phyloP scores from a whole-genome alignment of 441 rosid species.

The Geranium incanum region DNA sequence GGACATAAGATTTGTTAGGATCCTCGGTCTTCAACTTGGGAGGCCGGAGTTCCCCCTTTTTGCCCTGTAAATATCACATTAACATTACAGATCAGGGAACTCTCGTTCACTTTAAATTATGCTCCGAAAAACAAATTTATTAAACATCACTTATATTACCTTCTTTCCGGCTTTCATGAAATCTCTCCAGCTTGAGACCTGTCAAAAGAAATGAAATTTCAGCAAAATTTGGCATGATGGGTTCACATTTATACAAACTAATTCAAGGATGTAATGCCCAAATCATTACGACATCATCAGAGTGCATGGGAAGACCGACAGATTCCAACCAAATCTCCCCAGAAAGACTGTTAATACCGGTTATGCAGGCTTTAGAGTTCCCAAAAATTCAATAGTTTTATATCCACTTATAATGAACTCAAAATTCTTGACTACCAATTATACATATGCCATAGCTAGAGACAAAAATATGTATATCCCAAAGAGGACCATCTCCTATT shows the following conservation, averaged over 20 bases:
- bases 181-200: constrained; percentile 99
- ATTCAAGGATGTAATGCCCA: not conserved
- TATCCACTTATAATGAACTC: not conserved
- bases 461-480: not conserved
- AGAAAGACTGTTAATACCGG: not conserved
- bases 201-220: constrained; percentile 11
- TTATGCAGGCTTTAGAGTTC: not conserved
- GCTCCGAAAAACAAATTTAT: not conserved
- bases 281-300: not conserved
- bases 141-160: constrained; percentile 25
- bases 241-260: not conserved
- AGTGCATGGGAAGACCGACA: not conserved
- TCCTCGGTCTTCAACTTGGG: constrained; percentile 97
- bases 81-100: not conserved
- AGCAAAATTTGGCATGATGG: not conserved
- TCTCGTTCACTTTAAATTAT: not conserved
- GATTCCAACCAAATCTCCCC: not conserved
- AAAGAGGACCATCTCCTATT: not conserved
- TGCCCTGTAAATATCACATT: constrained; percentile 40
- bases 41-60: constrained; percentile 90
- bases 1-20: constrained; percentile 96
- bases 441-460: not conserved
- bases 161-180: constrained; percentile 84
- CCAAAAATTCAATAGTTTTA: not conserved
- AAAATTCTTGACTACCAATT: not conserved